A percentile compares a stretch with the other conserved stretches of the same genome.
Evolutionary conservation across 768 basidiomycete species (phyloP).

Genomic region (Termitomyces sp.): DNA sequence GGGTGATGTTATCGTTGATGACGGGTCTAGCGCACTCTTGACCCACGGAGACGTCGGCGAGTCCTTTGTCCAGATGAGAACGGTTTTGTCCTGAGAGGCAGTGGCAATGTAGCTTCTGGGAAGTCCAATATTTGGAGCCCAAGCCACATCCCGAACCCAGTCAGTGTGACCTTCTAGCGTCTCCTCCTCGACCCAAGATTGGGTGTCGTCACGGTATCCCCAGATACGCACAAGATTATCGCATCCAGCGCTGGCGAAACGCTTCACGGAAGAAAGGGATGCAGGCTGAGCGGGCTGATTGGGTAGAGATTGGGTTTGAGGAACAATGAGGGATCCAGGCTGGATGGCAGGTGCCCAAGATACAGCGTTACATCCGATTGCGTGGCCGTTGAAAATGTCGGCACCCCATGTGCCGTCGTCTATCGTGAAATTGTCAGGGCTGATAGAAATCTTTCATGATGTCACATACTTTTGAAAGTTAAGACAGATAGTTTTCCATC

Average conservation of each 20-base stretch:
- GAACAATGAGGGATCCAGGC: slow-evolving; percentile 78
- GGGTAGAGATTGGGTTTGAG: slow-evolving; percentile 43
- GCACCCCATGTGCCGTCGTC: slow-evolving; percentile 97
- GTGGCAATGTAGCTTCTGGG: slow-evolving; percentile 95
- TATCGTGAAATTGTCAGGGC: slow-evolving; percentile 21
- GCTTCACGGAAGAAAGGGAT: slow-evolving; percentile 63
- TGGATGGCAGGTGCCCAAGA: slow-evolving; percentile 95
- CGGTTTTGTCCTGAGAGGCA: slow-evolving; percentile 90
- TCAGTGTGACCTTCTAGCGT: slow-evolving; percentile 88
- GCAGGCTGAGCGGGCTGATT: slow-evolving; percentile 34
- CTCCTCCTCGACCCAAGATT: slow-evolving; percentile 90
- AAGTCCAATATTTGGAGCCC: slow-evolving; percentile 96
- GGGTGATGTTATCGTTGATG: slow-evolving; percentile 40
- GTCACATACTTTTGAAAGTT: slow-evolving; percentile 81
- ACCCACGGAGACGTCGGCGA: slow-evolving; percentile 68
- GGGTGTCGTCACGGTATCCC: slow-evolving; percentile 82
- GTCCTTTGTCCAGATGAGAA: slow-evolving; percentile 90
- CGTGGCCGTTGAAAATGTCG: slow-evolving; percentile 92
- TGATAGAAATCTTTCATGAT: background rate
- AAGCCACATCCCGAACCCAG: slow-evolving; percentile 99
- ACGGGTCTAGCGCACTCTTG: slow-evolving; percentile 75
- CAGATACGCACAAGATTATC: slow-evolving; percentile 95
- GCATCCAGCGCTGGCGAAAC: slow-evolving; percentile 93
- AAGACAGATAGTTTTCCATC: slow-evolving; percentile 97
- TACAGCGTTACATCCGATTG: slow-evolving; percentile 94